A percentile compares a stretch with the other conserved stretches of the same genome.
Evolutionary conservation across 805 yeast species (phyloP).

Genomic region (Candida mattraensis): DNA sequence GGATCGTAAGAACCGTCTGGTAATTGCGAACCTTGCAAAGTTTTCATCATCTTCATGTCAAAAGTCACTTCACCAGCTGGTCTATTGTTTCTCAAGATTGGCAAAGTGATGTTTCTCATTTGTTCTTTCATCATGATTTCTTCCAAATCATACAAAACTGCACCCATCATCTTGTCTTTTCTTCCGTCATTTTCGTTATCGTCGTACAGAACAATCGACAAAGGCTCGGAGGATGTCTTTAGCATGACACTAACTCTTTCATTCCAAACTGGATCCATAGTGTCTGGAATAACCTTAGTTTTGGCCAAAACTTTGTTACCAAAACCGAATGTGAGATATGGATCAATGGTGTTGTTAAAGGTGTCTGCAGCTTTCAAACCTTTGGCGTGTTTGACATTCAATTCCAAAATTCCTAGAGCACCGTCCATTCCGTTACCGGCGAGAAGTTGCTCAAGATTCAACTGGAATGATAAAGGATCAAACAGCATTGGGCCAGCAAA

Average conservation of each 20-base stretch:
- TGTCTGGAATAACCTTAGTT: slow-evolving; percentile 67
- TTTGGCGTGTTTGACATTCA: slow-evolving; percentile 65
- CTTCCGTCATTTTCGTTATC: slow-evolving; percentile 60
- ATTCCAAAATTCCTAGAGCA: slow-evolving; percentile 81
- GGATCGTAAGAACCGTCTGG: slow-evolving; percentile 84
- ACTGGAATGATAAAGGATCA: slow-evolving; percentile 88
- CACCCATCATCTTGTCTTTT: slow-evolving; percentile 81
- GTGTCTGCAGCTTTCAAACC: slow-evolving; percentile 69
- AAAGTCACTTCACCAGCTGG: slow-evolving; percentile 74
- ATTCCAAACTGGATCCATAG: slow-evolving; percentile 78
- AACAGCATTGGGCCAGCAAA: slow-evolving; percentile 87
- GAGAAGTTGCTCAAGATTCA: slow-evolving; percentile 86
- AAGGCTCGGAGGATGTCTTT: slow-evolving; percentile 77
- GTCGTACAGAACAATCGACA: slow-evolving; percentile 70
- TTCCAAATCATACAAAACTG: slow-evolving; percentile 71
- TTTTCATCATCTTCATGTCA: slow-evolving; percentile 75
- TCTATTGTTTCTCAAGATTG: slow-evolving; percentile 78
- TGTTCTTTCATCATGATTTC: slow-evolving; percentile 53
- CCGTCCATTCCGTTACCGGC: slow-evolving; percentile 79
- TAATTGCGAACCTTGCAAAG: slow-evolving; percentile 56
- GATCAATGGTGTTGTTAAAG: slow-evolving; percentile 81
- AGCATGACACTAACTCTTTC: slow-evolving; percentile 73
- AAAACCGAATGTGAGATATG: slow-evolving; percentile 76
- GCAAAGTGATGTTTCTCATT: slow-evolving; percentile 48
- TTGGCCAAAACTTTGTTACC: slow-evolving; percentile 58